Conservation (phyloP, 495 filamentous ascomycete species). For the Tuber microsphaerosporum region DNA sequence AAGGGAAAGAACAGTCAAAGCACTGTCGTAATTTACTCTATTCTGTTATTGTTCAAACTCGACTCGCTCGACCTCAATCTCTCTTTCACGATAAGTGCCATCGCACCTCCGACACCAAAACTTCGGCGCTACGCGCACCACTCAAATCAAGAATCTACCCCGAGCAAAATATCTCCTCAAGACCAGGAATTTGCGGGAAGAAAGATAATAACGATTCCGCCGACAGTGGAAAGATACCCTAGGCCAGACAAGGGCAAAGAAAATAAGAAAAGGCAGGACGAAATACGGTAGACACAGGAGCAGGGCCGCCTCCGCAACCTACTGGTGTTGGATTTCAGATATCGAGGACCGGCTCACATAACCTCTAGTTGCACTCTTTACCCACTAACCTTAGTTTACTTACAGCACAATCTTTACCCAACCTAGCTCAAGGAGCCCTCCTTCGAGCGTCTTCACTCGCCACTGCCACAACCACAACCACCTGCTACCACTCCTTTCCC, state of each 20-base stretch:
- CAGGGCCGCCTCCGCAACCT: neutral
- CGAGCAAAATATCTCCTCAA: neutral
- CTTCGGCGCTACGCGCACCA: neutral
- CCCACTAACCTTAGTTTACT: neutral
- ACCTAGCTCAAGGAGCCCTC: neutral
- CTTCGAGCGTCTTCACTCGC: constrained; percentile 26
- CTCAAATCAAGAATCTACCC: neutral
- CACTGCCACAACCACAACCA: constrained; percentile 9
- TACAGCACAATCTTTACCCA: neutral
- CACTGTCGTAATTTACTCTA: neutral
- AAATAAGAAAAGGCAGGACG: neutral
- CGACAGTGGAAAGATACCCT: neutral
- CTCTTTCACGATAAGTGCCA: neutral
- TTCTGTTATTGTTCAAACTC: neutral
- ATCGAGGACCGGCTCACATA: neutral
- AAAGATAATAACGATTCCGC: neutral
- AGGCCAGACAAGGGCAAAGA: neutral
- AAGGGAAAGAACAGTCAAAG: neutral
- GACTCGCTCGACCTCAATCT: neutral
- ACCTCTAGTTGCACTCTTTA: neutral
- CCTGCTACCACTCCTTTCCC: constrained; percentile 13
- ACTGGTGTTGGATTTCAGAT: neutral
- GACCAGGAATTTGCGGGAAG: neutral
- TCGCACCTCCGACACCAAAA: neutral
- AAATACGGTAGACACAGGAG: neutral